Percentiles rank a stretch among this genome's conserved stretches.
Evolutionary conservation across 75 land plant genomes (phyloP).

Genomic region (Selaginella tamariscina): DNA sequence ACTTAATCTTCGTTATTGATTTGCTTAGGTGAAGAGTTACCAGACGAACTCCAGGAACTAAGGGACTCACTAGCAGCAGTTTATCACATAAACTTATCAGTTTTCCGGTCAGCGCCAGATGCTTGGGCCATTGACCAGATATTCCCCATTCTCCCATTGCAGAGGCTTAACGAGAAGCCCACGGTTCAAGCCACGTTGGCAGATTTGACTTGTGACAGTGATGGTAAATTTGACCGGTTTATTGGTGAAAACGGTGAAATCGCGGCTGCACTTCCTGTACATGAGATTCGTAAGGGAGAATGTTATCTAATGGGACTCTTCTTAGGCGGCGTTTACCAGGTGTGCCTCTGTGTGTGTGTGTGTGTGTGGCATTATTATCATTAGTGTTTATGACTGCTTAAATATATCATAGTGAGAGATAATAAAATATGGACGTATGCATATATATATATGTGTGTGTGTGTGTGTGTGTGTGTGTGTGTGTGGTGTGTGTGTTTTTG

Average conservation of each 20-base stretch:
- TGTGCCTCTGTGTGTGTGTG: no score
- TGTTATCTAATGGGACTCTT: conserved; percentile 34
- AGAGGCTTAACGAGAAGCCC: conserved; percentile 29
- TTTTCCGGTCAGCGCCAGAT: conserved; percentile 38
- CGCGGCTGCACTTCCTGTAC: conserved; percentile 28
- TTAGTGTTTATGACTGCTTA: no score
- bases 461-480: no score
- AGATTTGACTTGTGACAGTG: conserved; percentile 40
- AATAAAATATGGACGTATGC: no score
- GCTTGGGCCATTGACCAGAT: conserved; percentile 35
- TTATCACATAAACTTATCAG: conserved; percentile 34
- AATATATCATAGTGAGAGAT: no score
- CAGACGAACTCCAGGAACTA: conserved; percentile 23
- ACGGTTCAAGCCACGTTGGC: conserved; percentile 24
- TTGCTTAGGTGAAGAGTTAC: conserved; percentile 20
- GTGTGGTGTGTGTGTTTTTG: no score
- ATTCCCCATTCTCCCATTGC: conserved; percentile 36
- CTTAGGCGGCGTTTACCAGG: conserved; percentile 38
- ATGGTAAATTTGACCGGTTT: conserved; percentile 32
- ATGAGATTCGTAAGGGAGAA: conserved; percentile 19
- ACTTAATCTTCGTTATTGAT: no score
- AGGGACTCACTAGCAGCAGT: conserved; percentile 22
- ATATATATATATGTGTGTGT: no score
- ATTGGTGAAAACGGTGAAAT: conserved; percentile 25
- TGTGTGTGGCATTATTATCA: no score